Evolutionary conservation across 305 asterid species (phyloP).

Genomic region (Fraxinus nigra): DNA sequence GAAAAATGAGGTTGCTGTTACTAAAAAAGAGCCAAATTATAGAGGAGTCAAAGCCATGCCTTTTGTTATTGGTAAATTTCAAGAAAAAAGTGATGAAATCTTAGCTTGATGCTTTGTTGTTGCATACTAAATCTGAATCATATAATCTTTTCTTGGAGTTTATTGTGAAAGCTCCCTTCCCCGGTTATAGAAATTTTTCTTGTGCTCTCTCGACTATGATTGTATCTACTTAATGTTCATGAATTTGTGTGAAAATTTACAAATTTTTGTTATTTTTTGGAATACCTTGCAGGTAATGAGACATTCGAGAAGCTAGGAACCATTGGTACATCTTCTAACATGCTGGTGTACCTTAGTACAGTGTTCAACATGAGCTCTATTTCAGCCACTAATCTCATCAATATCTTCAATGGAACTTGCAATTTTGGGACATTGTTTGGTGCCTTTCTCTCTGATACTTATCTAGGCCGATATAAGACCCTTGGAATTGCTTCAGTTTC

Average conservation of each 20-base stretch:
- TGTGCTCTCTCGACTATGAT: neutral
- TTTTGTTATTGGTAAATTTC: slow-evolving; percentile 47
- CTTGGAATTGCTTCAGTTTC: slow-evolving; percentile 30
- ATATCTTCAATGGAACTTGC: slow-evolving; percentile 35
- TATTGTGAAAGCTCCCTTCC: neutral
- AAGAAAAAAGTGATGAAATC: neutral
- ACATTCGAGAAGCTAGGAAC: slow-evolving; percentile 39
- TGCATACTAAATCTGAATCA: neutral
- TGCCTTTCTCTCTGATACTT: slow-evolving; percentile 31
- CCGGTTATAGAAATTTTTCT: too few relatives aligned
- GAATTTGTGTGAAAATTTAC: neutral
- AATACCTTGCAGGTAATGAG: slow-evolving; percentile 21
- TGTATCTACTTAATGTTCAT: too few relatives aligned
- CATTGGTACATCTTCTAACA: slow-evolving; percentile 28
- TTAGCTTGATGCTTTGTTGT: neutral
- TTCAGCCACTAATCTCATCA: slow-evolving; percentile 30
- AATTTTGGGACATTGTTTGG: slow-evolving; percentile 32
- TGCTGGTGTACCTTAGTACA: slow-evolving; percentile 32
- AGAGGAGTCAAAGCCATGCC: slow-evolving; percentile 73
- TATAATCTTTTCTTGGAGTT: neutral
- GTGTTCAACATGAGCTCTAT: slow-evolving; percentile 27
- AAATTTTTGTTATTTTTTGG: neutral
- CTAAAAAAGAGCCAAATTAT: slow-evolving; percentile 40
- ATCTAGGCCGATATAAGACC: slow-evolving; percentile 33
- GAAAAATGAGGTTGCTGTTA: slow-evolving; percentile 20